phyloP scores from a whole-genome alignment of 2,329 filamentous ascomycete genomes.

The Akanthomyces lecanii region DNA sequence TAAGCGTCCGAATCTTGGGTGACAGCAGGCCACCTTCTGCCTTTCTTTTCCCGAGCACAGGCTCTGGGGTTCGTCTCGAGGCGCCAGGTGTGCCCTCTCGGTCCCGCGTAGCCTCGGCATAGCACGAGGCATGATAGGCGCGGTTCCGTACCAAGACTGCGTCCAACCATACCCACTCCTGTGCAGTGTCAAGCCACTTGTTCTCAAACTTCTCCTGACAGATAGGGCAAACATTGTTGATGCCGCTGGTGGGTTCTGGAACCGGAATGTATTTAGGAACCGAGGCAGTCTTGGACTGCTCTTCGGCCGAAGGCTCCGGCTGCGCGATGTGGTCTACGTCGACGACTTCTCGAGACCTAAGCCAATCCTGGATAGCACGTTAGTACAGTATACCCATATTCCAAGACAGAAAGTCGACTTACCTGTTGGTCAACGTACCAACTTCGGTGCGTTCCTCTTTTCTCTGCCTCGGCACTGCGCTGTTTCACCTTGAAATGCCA shows the following conservation, averaged over 20 bases:
- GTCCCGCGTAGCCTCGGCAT: slow-evolving; percentile 73
- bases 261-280: slow-evolving; percentile 74
- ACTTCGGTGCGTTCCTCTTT: slow-evolving; percentile 82
- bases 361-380: slow-evolving; percentile 67
- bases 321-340: slow-evolving; percentile 53
- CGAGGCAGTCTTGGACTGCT: slow-evolving; percentile 41
- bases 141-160: slow-evolving; percentile 71
- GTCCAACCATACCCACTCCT: slow-evolving; percentile 97
- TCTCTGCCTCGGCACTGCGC: slow-evolving; percentile 79
- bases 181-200: slow-evolving; percentile 84
- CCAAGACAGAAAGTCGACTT: slow-evolving; percentile 30
- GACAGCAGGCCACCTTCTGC: slow-evolving; percentile 54
- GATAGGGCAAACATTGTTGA: slow-evolving; percentile 81
- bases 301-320: slow-evolving; percentile 34
- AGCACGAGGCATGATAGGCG: slow-evolving; percentile 87
- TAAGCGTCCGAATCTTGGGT: slow-evolving; percentile 30
- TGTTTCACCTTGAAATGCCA: slow-evolving; percentile 97
- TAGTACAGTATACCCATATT: slow-evolving; percentile 20
- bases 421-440: slow-evolving; percentile 92
- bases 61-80: slow-evolving; percentile 55
- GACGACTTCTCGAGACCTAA: slow-evolving; percentile 74
- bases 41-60: slow-evolving; percentile 69
- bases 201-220: slow-evolving; percentile 94
- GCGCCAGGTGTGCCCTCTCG: slow-evolving; percentile 41
- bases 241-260: slow-evolving; percentile 69